These are phyloP conservation scores for Dioscorea alata DNA, from an alignment of 106 monocot species.

Conservation along the genomic window DNA sequence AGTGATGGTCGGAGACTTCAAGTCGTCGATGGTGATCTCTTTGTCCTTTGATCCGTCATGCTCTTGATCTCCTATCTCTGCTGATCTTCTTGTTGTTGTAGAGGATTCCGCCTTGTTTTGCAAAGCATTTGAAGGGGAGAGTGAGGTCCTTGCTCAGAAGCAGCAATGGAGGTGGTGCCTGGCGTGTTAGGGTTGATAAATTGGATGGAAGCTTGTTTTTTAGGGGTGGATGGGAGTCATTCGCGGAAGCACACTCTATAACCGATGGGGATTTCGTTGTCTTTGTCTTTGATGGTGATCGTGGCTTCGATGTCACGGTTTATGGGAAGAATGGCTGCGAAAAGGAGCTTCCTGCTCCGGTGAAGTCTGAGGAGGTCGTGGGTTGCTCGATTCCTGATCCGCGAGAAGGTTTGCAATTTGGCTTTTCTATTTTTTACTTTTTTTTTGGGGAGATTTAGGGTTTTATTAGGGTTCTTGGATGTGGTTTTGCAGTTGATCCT, in stretches of 20 bases:
- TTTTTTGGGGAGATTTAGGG: neutral
- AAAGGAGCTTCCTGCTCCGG: neutral
- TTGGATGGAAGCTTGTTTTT: neutral
- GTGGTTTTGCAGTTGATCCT: neutral
- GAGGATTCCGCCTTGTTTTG: slow-evolving; percentile 6
- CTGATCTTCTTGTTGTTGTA: neutral
- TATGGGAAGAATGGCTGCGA: slow-evolving; percentile 5
- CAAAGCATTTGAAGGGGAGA: slow-evolving; percentile 3
- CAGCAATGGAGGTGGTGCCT: neutral
- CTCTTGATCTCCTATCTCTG: neutral
- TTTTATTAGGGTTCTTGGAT: neutral
- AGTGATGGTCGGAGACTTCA: slow-evolving; percentile 9
- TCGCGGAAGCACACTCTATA: neutral
- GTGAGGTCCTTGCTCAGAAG: neutral
- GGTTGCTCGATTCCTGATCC: neutral
- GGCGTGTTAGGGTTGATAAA: neutral
- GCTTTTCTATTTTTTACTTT: neutral
- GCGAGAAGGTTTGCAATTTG: neutral
- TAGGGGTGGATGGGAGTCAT: slow-evolving; percentile 3
- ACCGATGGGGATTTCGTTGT: neutral
- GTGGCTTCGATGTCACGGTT: slow-evolving; percentile 2
- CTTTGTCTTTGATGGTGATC: neutral
- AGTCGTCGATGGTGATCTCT: neutral
- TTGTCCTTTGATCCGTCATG: neutral
- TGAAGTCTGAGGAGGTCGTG: neutral